Base-by-base conservation (phyloP, 202 grass and related monocot genomes). In the Alloteropsis angusta region DNA sequence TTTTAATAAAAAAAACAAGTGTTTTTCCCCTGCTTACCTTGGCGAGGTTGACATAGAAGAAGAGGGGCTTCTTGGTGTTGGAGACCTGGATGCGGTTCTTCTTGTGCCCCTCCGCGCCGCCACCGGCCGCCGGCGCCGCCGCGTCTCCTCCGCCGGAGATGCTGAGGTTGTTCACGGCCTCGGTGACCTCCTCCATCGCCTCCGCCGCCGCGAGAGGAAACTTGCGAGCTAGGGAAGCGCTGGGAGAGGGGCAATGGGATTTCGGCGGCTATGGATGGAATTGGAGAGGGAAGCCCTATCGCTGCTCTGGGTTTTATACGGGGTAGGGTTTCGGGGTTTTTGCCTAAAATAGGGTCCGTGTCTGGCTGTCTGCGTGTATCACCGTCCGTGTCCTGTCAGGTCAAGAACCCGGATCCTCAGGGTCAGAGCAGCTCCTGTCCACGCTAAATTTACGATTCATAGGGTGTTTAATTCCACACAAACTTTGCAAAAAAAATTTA, bases 51-150 rank as follows among this genome's bases (percentile, higher is more conserved):
- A 93, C 90, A 3, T 93, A 92, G 80, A 92, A 92, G 54, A 92
- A 92, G 7, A 92, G 90, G 13, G 88, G 91, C 75, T 93, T 93
- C 82, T 93, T 93, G 22, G 91, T 93, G 68, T 91, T 93, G 57
- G 88, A 91, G 38, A 93, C 91, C 88, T 93, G 91, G 82, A 93
- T 93, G 76, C 88, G 71, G 72, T 94, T 94, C 86, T 94, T 94
- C 86, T 91, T 94, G 80, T 94, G 88, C 52, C 88, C 94, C 85
- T 93, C 92, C 57, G 86, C 82, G 18, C 47, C 53, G 13, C 45
- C 70, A 38, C 15, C 71, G 46, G 70, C 19, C 55, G 48, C 41
- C 12, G 60, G n/a, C 32, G 32, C 49, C 52, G 42, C 21, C 39
- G 43, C 59, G 1, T 72, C 74, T 0, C 59, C 74, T 49, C 23